These are phyloP conservation scores for Serendipita sp. DNA, from an alignment of 768 basidiomycete genomes.

Conservation along the genomic window DNA sequence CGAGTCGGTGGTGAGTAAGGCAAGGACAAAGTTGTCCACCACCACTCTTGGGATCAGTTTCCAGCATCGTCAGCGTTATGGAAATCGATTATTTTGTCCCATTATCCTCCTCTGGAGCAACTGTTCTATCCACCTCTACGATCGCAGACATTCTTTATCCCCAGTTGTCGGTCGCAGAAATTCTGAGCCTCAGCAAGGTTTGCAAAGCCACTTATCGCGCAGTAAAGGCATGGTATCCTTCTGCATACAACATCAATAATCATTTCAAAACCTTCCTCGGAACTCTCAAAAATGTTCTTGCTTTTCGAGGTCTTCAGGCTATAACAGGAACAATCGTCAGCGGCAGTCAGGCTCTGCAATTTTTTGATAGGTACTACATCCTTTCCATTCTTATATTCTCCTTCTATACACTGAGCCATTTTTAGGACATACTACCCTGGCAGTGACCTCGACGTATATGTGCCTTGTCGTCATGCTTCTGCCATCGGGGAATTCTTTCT, in stretches of 20 bases:
- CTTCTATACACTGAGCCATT: not conserved
- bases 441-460: constrained; percentile 38
- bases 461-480: constrained; percentile 9
- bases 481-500: constrained; percentile 25
- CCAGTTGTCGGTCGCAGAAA: not conserved
- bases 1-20: too few relatives aligned
- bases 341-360: constrained; percentile 37
- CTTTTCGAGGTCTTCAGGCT: constrained; percentile 29
- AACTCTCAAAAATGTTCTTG: constrained; percentile 14
- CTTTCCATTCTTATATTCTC: not conserved
- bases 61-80: too few relatives aligned
- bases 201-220: not conserved
- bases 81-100: too few relatives aligned
- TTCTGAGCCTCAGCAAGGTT: not conserved
- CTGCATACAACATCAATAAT: constrained; percentile 19
- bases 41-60: too few relatives aligned
- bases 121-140: not conserved
- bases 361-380: constrained; percentile 23
- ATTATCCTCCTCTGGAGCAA: not conserved
- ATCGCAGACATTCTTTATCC: not conserved
- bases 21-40: too few relatives aligned
- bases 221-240: not conserved
- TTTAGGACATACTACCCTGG: constrained; percentile 15
- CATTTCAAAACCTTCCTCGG: constrained; percentile 24
- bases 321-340: constrained; percentile 32